These are phyloP conservation scores for Microthyrium microscopicum DNA, from an alignment of 2,329 filamentous ascomycete species.

Conservation along the genomic window DNA sequence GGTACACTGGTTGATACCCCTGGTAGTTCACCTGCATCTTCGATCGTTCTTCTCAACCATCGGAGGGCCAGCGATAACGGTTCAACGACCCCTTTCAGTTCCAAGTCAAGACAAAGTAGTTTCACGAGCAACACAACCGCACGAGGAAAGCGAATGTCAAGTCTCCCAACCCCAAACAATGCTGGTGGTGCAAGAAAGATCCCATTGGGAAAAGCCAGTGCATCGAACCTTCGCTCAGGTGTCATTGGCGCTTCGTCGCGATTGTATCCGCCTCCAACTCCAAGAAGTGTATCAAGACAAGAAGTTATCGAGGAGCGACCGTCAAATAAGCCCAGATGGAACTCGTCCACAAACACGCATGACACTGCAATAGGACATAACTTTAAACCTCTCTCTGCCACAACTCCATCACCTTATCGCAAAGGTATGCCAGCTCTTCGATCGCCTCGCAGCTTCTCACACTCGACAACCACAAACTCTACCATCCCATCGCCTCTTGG, in stretches of 20 bases:
- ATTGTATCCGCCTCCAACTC: constrained; percentile 6
- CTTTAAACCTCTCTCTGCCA: constrained; percentile 19
- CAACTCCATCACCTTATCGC: constrained; percentile 18
- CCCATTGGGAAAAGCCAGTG: constrained; percentile 12
- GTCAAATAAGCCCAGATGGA: constrained; percentile 20
- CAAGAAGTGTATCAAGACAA: constrained; percentile 4
- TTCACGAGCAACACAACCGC: constrained; percentile 24
- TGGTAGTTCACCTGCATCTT: constrained; percentile 48
- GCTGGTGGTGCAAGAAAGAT: constrained; percentile 14
- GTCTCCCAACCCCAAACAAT: constrained; percentile 19
- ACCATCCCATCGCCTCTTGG: constrained; percentile 3
- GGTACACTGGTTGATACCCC: constrained; percentile 50
- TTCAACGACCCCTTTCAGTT: constrained; percentile 25
- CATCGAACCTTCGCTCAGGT: constrained; percentile 9
- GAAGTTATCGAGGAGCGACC: not conserved
- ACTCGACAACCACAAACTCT: not conserved
- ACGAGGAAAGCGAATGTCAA: constrained; percentile 31
- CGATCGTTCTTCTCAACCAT: constrained; percentile 36
- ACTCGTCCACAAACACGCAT: constrained; percentile 20
- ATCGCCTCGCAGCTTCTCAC: constrained; percentile 2
- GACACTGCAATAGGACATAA: constrained; percentile 23
- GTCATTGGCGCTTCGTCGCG: constrained; percentile 4
- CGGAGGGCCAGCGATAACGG: constrained; percentile 32
- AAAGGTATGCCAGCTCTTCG: constrained; percentile 9
- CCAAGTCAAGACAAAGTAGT: constrained; percentile 31